phyloP scores from a whole-genome alignment of 257 asterid species.

The Nicotiana obtusifolia region DNA sequence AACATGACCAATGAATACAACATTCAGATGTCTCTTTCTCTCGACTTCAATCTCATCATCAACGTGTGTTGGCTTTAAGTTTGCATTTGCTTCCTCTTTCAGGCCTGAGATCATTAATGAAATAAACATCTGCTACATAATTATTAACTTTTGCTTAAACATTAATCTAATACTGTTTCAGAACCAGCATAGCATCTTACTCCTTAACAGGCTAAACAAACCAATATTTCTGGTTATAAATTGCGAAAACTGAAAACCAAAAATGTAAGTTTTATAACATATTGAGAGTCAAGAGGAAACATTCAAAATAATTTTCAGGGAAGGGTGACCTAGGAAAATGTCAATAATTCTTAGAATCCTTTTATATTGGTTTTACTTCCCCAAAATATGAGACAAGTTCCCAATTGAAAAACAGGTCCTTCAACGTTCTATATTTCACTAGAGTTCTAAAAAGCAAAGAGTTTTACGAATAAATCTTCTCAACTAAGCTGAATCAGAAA shows the following conservation, averaged over 20 bases:
- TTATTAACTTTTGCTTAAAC: not conserved
- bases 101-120: not conserved
- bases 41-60: slow-evolving; percentile 27
- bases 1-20: slow-evolving; percentile 90
- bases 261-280: not conserved
- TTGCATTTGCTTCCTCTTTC: not conserved
- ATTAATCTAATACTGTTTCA: not conserved
- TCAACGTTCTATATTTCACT: not conserved
- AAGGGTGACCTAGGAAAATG: not conserved
- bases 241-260: not conserved
- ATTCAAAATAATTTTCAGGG: not conserved
- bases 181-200: not conserved
- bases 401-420: not conserved
- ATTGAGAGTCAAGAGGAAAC: not conserved
- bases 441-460: not conserved
- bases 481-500: not conserved
- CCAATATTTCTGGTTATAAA: not conserved
- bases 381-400: not conserved
- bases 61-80: not conserved
- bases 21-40: slow-evolving; percentile 78
- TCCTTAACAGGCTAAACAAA: not conserved
- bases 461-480: not conserved
- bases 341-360: not conserved
- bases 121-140: not conserved
- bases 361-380: not conserved